These are phyloP conservation scores for Fusarium nematophilum DNA, from an alignment of 2,329 filamentous ascomycete species.

Conservation along the genomic window DNA sequence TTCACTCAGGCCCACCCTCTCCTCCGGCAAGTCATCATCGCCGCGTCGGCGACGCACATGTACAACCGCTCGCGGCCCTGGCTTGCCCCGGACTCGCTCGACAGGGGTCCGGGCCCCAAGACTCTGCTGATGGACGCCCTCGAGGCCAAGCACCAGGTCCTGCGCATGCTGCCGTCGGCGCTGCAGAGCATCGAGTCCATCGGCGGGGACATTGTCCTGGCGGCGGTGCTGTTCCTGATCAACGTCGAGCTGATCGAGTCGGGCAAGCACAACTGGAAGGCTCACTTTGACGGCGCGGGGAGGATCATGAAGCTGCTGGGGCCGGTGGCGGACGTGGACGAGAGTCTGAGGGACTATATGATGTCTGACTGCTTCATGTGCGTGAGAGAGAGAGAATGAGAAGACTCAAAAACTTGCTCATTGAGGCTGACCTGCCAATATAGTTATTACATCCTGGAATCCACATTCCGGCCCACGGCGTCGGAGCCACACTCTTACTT, in stretches of 20 bases:
- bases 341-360: constrained; percentile 56
- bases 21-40: constrained; percentile 60
- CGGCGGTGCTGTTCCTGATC: constrained; percentile 61
- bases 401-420: no score
- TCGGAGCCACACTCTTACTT: constrained; percentile 50
- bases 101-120: constrained; percentile 39
- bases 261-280: constrained; percentile 59
- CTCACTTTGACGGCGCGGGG: constrained; percentile 59
- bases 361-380: constrained; percentile 61
- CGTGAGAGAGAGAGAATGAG: constrained; percentile 24
- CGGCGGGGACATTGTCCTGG: constrained; percentile 55
- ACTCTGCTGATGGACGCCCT: constrained; percentile 57
- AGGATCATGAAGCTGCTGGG: constrained; percentile 56
- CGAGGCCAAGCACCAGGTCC: constrained; percentile 58
- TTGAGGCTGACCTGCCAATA: constrained; percentile 27
- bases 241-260: constrained; percentile 63
- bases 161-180: constrained; percentile 55
- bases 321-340: constrained; percentile 47
- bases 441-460: constrained; percentile 59
- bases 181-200: constrained; percentile 52
- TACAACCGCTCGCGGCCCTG: constrained; percentile 54
- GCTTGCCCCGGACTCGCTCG: constrained; percentile 42
- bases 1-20: constrained; percentile 55
- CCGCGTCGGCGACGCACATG: constrained; percentile 61
- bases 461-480: constrained; percentile 54